Evolutionary conservation across 495 filamentous ascomycete genomes (phyloP), one percentile per base, ranked within the genome.

Genomic region (Gamarada debralockiae): DNA sequence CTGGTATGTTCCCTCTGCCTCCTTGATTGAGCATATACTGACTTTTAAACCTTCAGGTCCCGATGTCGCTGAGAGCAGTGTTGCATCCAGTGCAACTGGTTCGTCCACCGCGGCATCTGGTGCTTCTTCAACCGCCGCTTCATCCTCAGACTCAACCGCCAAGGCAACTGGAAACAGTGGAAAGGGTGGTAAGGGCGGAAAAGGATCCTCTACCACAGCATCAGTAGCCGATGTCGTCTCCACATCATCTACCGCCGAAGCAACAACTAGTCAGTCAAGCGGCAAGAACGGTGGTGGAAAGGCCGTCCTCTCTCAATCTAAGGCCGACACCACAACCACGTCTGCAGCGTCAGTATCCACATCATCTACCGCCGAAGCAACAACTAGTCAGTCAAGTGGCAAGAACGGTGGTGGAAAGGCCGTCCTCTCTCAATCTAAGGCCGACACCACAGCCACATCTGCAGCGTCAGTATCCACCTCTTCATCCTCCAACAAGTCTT

Each of bases 401-500:
- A 24, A 24, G 21, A 20, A 20, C 14, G 2, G 14, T 41, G 18
- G 38, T 41, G 38, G 10, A 21, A 29, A 29, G 10, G 27, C 27
- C 4, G 27, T 29, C 4, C 5, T 10, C 27, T 29, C 27, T 4
- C 27, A 29, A 29, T 29, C 43, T 8, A 47, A 47, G 24, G 25
- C 22, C 22, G 47, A 41, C 20, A 21, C 39, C 6, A 24, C 39
- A 20, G n/a, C 40, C 15, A 14, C 36, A 12, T 49, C 53, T 15
- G 34, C 24, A 23, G 33, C 42, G 18, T 0, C 13, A 18, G 36
- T 36, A n/a, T 39, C 13, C n/a, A 24, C 31, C 12, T 51, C 58
- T 9, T 42, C 36, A 39, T 60, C 42, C 46, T 55, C 14, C 21
- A 55, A 31, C 41, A 57, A 13, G n/a, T 13, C 20, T 27, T 27